These are phyloP conservation scores for Leucocoprinus sp. DNA, from an alignment of 768 basidiomycete genomes.

Conservation along the genomic window DNA sequence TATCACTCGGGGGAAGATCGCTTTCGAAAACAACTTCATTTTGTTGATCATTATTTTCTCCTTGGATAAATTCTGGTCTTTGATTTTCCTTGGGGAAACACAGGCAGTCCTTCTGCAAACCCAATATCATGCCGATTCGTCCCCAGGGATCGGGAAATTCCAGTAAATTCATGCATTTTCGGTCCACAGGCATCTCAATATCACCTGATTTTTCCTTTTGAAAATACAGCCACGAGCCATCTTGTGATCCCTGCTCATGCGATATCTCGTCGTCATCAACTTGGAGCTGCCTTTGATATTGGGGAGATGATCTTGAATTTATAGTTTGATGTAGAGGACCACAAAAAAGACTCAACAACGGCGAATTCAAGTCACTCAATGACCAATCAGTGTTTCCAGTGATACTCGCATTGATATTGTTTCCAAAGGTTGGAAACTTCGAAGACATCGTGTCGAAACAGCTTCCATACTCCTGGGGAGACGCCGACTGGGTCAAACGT, in stretches of 20 bases:
- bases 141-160: slow-evolving; percentile 9
- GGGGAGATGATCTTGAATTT: no score
- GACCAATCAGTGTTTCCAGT: not conserved
- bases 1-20: slow-evolving; percentile 9
- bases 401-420: not conserved
- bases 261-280: not conserved
- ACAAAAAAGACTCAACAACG: not conserved
- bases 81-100: not conserved
- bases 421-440: not conserved
- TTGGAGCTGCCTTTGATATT: no score
- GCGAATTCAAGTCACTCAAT: not conserved
- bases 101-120: not conserved
- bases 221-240: not conserved
- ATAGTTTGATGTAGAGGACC: no score
- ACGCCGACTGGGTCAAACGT: no score
- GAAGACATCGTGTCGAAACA: no score
- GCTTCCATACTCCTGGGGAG: no score
- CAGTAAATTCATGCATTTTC: not conserved
- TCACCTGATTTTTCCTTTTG: not conserved
- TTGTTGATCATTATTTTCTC: not conserved
- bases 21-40: not conserved
- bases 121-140: slow-evolving; percentile 1
- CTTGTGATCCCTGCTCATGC: not conserved
- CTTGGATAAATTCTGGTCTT: not conserved
- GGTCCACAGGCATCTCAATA: not conserved